Percentiles rank a stretch among this genome's conserved stretches.
phyloP scores from a whole-genome alignment of 371 early-diverging fungal species.

The Syncephalastrum contaminatum region DNA sequence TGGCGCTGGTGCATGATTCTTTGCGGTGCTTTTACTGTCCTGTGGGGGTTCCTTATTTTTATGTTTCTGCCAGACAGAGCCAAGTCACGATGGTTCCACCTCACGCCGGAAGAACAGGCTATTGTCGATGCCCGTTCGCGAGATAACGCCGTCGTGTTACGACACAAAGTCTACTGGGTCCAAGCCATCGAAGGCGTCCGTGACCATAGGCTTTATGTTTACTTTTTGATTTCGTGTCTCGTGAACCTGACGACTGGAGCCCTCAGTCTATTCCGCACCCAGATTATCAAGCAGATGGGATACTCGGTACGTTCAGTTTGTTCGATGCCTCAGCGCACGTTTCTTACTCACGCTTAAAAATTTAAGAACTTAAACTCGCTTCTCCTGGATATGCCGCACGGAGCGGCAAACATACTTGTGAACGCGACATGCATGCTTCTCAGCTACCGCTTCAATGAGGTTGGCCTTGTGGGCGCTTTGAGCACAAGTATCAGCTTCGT shows the following conservation, averaged over 20 bases:
- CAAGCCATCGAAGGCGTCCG: constrained; percentile 29
- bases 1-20: constrained; percentile 44
- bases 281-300: constrained; percentile 23
- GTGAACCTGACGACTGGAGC: constrained; percentile 29
- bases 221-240: constrained; percentile 15
- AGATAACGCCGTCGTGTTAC: constrained; percentile 28
- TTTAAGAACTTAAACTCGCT: constrained; percentile 10
- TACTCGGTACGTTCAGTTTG: constrained; percentile 20
- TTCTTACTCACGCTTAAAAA: neutral
- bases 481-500: constrained; percentile 4
- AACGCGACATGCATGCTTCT: neutral
- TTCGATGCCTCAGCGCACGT: neutral
- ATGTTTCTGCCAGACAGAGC: constrained; percentile 8
- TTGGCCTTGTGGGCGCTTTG: constrained; percentile 6
- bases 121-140: constrained; percentile 25
- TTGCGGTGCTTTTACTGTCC: neutral
- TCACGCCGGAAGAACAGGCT: constrained; percentile 20
- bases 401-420: constrained; percentile 1
- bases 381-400: constrained; percentile 14
- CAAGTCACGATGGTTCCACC: constrained; percentile 4
- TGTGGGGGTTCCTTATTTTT: constrained; percentile 7
- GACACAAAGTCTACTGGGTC: constrained; percentile 14
- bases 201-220: constrained; percentile 24
- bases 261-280: constrained; percentile 20
- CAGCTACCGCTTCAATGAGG: constrained; percentile 9